phyloP scores from a whole-genome alignment of 768 basidiomycete species.

The Strobilomyces confusus region DNA sequence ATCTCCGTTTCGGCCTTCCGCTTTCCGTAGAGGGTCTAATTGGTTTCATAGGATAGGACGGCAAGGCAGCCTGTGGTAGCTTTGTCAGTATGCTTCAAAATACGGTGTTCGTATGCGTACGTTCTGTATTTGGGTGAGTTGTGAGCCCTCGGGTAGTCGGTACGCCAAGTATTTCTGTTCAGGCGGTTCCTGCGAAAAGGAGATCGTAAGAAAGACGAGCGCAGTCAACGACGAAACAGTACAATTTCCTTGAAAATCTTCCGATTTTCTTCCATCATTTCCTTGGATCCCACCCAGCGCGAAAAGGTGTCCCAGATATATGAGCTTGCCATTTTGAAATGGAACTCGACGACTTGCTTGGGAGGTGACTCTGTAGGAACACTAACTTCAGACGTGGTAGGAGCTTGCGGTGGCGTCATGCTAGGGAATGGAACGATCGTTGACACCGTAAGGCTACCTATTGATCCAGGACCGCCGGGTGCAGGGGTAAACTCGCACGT shows the following conservation, averaged over 20 bases:
- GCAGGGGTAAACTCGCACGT: conserved; percentile 41
- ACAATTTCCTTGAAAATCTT: conserved; percentile 47
- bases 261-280: conserved; percentile 48
- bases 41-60: conserved; percentile 50
- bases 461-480: conserved; percentile 9
- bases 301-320: conserved; percentile 55
- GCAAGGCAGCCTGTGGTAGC: conserved; percentile 38
- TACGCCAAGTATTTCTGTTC: conserved; percentile 54
- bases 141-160: conserved; percentile 49
- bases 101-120: conserved; percentile 34
- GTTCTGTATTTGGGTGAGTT: conserved; percentile 56
- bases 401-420: conserved; percentile 11
- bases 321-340: conserved; percentile 44
- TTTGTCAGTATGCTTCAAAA: background rate
- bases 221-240: background rate
- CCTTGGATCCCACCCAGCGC: conserved; percentile 58
- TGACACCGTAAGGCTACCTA: conserved; percentile 38
- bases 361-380: conserved; percentile 6
- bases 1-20: conserved; percentile 34
- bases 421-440: conserved; percentile 44
- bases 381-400: conserved; percentile 11
- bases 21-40: conserved; percentile 50
- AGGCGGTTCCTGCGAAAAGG: conserved; percentile 34
- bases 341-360: conserved; percentile 41
- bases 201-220: background rate